Base-by-base conservation (phyloP, 208 protist genomes). In the Acanthamoeba lenticulata region DNA sequence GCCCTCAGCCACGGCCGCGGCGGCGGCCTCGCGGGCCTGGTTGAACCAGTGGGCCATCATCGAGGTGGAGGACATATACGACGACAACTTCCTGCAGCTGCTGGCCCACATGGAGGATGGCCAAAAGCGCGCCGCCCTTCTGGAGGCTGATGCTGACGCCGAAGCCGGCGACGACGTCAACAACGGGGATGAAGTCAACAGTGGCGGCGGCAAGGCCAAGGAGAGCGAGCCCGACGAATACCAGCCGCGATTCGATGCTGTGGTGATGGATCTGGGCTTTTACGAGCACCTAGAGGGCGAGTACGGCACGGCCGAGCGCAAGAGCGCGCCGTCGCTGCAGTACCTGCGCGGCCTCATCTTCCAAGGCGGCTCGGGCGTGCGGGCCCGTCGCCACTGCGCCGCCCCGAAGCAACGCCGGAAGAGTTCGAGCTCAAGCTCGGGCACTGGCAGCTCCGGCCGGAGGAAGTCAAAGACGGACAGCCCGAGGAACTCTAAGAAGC, bases 21-120 rank as follows among this genome's bases (percentile, higher is more conserved):
- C 60, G 36, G 60, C 60, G 29, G 60, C 60, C n/a, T 36, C 60
- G 24, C 60, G 60, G 13, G 11, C 60, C 5, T 36, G 29, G 60
- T 19, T 29, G n/a, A 32, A 45, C 9, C 27, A 45, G 17, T 79
- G 69, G 69, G 69, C 34, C 40, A 24, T 79, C 11, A 79, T 79
- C 32, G 69, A 79, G 24, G 69, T 79, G 40, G 69, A 79, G 69
- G 69, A 79, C 40, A 79, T 79, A 29, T 79, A 79, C 69, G 69
- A 79, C 40, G 69, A 79, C 11, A 79, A 40, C 17, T 79, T 79
- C 69, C 40, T 79, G 34, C 69, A 79, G 24, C 69, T 79, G 40
- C 40, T 79, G n/a, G 32, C 38, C 13, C 69, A 45, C 38, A 45
- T 79, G 69, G 69, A 79, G 38, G 32, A 40, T 5, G 69, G 40